These are phyloP conservation scores for Diaporthe humulicola DNA, from an alignment of 2,329 filamentous ascomycete genomes.

Conservation along the genomic window DNA sequence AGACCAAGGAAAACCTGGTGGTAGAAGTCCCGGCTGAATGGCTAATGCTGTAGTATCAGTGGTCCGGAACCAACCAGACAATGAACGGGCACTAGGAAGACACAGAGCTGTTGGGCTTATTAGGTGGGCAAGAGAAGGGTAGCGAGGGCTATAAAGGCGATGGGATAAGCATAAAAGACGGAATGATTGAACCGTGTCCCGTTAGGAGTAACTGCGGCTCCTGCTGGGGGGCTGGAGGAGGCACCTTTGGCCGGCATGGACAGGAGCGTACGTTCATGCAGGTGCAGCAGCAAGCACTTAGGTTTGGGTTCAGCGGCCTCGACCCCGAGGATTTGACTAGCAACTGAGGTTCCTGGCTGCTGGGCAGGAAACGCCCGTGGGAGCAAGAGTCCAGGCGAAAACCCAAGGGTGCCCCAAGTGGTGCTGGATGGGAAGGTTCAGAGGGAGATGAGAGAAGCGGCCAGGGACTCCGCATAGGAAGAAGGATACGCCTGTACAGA, in stretches of 20 bases:
- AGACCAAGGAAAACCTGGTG: conserved; percentile 53
- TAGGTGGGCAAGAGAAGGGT: conserved; percentile 28
- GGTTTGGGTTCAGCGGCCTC: conserved; percentile 5
- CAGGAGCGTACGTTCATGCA: conserved; percentile 17
- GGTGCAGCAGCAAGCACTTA: conserved; percentile 10
- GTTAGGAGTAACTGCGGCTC: conserved; percentile 20
- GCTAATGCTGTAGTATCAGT: conserved; percentile 60
- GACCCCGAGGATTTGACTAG: conserved; percentile 34
- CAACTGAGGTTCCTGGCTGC: conserved; percentile 6
- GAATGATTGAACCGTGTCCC: conserved; percentile 12
- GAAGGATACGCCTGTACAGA: conserved; percentile 37
- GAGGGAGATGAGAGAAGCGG: conserved; percentile 44
- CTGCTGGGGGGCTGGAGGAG: conserved; percentile 12
- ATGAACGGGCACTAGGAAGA: conserved; percentile 42
- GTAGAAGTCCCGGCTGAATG: conserved; percentile 63
- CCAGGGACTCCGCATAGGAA: conserved; percentile 45
- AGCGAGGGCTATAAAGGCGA: conserved; percentile 25
- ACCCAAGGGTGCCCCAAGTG: conserved; percentile 29
- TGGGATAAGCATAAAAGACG: conserved; percentile 30
- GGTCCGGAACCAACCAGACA: conserved; percentile 53
- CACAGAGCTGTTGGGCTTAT: conserved; percentile 33
- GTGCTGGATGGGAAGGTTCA: conserved; percentile 38
- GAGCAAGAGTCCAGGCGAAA: conserved; percentile 38
- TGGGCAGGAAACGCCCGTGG: conserved; percentile 18
- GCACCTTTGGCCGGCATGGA: conserved; percentile 8